Percentiles rank a stretch among this genome's conserved stretches.
Conservation (phyloP, 2,329 filamentous ascomycete genomes). For the Exserohilum rostratum region DNA sequence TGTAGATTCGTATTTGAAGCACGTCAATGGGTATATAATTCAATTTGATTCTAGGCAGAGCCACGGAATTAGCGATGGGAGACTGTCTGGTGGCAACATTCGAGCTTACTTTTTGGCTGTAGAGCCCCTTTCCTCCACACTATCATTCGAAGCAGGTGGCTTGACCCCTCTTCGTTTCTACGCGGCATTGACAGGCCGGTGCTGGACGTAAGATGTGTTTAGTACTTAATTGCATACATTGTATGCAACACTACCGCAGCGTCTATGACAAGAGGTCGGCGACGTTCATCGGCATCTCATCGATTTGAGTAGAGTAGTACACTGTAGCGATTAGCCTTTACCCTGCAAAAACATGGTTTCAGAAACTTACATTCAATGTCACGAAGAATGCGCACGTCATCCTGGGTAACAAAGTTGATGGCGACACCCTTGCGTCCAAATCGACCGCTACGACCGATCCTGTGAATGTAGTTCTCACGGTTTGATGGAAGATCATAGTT, state of each 20-base stretch:
- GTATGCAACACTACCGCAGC: background rate
- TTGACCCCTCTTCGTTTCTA: constrained; percentile 4
- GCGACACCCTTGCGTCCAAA: constrained; percentile 98
- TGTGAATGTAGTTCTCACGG: constrained; percentile 99
- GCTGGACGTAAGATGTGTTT: background rate
- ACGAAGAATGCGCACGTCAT: constrained; percentile 94
- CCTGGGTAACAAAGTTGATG: constrained; percentile 98
- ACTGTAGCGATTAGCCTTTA: constrained; percentile 60
- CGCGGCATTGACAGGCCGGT: background rate
- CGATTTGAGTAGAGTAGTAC: constrained; percentile 95
- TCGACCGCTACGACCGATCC: constrained; percentile 91
- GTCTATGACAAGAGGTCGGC: constrained; percentile 41
- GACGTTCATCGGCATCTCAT: constrained; percentile 98
- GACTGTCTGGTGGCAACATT: background rate
- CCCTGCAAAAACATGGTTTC: background rate
- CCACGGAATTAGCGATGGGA: constrained; percentile 4
- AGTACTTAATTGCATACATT: background rate
- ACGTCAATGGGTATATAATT: constrained; percentile 3
- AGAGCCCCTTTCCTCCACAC: constrained; percentile 46
- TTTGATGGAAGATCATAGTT: constrained; percentile 99
- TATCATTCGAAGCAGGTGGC: constrained; percentile 26
- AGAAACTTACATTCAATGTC: constrained; percentile 82
- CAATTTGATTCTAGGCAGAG: constrained; percentile 13
- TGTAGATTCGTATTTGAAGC: constrained; percentile 1
- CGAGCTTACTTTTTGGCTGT: constrained; percentile 38